Base-by-base conservation (phyloP, 495 filamentous ascomycete species). In the Hypoxylon lenormandii region DNA sequence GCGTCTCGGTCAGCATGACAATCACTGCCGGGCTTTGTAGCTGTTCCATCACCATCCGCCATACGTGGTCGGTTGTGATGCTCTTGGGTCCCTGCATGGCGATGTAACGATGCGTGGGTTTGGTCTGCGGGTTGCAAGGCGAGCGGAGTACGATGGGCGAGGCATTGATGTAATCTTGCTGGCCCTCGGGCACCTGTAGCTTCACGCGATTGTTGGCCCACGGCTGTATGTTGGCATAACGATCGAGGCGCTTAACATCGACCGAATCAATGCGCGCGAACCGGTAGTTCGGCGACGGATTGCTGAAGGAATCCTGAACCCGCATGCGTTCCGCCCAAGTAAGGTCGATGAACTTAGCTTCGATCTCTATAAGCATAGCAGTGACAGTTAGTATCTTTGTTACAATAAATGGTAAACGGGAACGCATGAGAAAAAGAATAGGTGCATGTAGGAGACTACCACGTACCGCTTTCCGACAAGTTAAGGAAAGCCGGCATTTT, bases 31-130 rank as follows among this genome's bases (percentile, higher is more conserved):
- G 89, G 36, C 88, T 88, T 19, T 84, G 78, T 21, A 88, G 89
- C 79, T 97, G 92, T 59, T 96, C 89, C 78, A 92, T 92, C 23
- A 97, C 82, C 95, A 99, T 99, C 66, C 95, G 92, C 93, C 94
- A 99, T 43, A 96, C 90, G 72, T 97, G 91, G 66, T 88, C 84
- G 37, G 88, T 81, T 4, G 85, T 86, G 5, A 84, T 82, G 64
- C 83, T 76, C 76, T 94, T 97, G 0, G 95, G 95, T 7, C 94
- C 94, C 85, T 97, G 80, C 77, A 87, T 87, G 60, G 83, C 85
- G 57, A 87, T 85, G 70, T 86, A 87, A 22, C 79, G 80, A 60
- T 79, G 74, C 5, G 73, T 53, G 40, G 79, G 80, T 19, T 64
- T 72, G 22, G 60, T 36, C 56, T 74, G 52, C 7, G 70, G 80